phyloP scores from a whole-genome alignment of 2,329 filamentous ascomycete species.

The Talaromyces islandicus region DNA sequence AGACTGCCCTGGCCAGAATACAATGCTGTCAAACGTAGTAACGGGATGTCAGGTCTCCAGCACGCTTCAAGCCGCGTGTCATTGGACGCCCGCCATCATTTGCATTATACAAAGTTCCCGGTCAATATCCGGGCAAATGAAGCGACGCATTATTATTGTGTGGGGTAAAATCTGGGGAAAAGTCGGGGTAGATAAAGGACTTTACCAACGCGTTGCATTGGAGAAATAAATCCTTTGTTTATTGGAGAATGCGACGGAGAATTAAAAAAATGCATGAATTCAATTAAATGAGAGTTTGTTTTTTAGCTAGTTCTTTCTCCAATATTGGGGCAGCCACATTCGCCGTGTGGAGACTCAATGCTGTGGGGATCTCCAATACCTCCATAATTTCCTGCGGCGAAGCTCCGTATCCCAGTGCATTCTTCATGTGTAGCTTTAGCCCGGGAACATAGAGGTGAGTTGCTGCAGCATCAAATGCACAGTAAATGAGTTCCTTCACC shows the following conservation, averaged over 20 bases:
- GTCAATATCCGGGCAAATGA: neutral
- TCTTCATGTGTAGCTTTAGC: constrained; percentile 44
- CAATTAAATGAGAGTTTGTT: neutral
- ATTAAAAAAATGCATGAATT: neutral
- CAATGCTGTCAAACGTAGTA: neutral
- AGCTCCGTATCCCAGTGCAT: constrained; percentile 42
- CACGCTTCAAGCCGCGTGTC: neutral
- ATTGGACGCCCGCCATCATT: neutral
- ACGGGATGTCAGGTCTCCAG: neutral
- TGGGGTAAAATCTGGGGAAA: neutral
- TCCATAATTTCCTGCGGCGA: constrained; percentile 45
- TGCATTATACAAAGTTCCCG: neutral
- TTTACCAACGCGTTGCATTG: neutral
- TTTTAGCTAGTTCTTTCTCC: neutral
- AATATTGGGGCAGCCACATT: neutral
- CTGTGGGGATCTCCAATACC: constrained; percentile 39
- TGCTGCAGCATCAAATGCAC: constrained; percentile 43
- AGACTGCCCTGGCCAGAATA: neutral
- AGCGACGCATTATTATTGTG: neutral
- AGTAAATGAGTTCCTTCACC: constrained; percentile 45
- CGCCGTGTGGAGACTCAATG: constrained; percentile 4
- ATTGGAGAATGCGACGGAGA: neutral
- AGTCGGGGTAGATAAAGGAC: neutral
- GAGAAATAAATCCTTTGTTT: neutral
- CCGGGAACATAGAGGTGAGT: constrained; percentile 45